Percentiles rank a stretch among this genome's conserved stretches.
Conservation (phyloP, 805 yeast genomes). For the Nakazawaea wickerhamii region DNA sequence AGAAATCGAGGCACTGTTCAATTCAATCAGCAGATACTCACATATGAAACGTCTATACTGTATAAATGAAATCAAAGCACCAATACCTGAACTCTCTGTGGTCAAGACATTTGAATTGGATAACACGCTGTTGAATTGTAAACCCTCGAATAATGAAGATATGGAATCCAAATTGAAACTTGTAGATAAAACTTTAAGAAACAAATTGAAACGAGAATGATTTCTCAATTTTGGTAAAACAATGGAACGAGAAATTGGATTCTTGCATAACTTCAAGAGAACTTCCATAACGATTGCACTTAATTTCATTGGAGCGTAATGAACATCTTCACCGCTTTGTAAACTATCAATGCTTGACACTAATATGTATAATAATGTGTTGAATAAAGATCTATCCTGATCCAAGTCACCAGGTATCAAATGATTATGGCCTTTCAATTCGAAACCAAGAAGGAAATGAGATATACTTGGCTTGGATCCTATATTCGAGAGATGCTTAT, state of each 20-base stretch:
- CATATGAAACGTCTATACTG: conserved; percentile 55
- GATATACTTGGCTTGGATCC: conserved; percentile 47
- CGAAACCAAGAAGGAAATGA: conserved; percentile 78
- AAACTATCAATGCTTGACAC: conserved; percentile 37
- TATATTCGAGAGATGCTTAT: conserved; percentile 38
- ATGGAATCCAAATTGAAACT: conserved; percentile 50
- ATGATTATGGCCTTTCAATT: conserved; percentile 28
- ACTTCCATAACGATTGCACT: conserved; percentile 56
- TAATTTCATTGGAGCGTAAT: conserved; percentile 52
- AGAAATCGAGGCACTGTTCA: conserved; percentile 48
- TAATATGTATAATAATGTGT: conserved; percentile 45
- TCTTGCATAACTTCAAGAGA: conserved; percentile 54
- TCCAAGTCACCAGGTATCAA: conserved; percentile 39
- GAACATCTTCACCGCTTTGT: conserved; percentile 35
- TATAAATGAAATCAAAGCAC: conserved; percentile 57
- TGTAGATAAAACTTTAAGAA: conserved; percentile 43
- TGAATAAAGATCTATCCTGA: conserved; percentile 51
- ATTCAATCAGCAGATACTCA: conserved; percentile 64
- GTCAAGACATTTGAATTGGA: conserved; percentile 23
- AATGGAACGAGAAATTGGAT: conserved; percentile 45
- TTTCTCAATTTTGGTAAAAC: conserved; percentile 50
- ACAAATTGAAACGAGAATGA: conserved; percentile 33
- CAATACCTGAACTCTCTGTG: conserved; percentile 33
- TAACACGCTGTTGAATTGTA: conserved; percentile 38
- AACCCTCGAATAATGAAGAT: conserved; percentile 49